A percentile compares a stretch with the other conserved stretches of the same genome.
Conservation (phyloP, 2,329 filamentous ascomycete species). For the Hypoxylon sp. region DNA sequence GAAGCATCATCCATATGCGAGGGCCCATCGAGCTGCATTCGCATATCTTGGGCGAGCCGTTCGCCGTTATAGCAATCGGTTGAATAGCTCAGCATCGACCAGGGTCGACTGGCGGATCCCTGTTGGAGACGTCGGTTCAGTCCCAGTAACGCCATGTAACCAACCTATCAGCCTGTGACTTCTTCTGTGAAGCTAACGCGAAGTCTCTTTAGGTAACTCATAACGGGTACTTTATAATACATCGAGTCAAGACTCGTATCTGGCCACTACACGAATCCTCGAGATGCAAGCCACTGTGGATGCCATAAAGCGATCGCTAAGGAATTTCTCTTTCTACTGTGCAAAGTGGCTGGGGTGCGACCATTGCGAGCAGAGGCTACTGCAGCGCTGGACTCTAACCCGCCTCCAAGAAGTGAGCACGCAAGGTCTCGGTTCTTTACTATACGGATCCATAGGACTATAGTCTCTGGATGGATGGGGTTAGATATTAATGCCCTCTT, state of each 20-base stretch:
- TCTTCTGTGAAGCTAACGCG: conserved; percentile 24
- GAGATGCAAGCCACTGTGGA: conserved; percentile 5
- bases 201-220: conserved; percentile 6
- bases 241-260: conserved; percentile 3
- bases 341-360: background rate
- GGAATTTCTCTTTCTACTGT: conserved; percentile 8
- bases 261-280: background rate
- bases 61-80: conserved; percentile 33
- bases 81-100: conserved; percentile 24
- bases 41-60: conserved; percentile 29
- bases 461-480: conserved; percentile 11
- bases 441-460: conserved; percentile 28
- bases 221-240: conserved; percentile 16
- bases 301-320: conserved; percentile 12
- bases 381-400: background rate
- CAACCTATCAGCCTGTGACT: too few species aligned
- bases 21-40: conserved; percentile 32
- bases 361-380: background rate
- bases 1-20: conserved; percentile 13
- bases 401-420: background rate
- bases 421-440: conserved; percentile 4
- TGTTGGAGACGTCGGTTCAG: conserved; percentile 4
- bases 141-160: conserved; percentile 18
- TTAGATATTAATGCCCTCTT: too few species aligned
- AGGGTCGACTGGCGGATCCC: conserved; percentile 23